Percentiles rank a stretch among this genome's conserved stretches.
These are phyloP conservation scores for Yamadazyma sp. DNA, from an alignment of 1,139 yeast genomes.

Conservation along the genomic window DNA sequence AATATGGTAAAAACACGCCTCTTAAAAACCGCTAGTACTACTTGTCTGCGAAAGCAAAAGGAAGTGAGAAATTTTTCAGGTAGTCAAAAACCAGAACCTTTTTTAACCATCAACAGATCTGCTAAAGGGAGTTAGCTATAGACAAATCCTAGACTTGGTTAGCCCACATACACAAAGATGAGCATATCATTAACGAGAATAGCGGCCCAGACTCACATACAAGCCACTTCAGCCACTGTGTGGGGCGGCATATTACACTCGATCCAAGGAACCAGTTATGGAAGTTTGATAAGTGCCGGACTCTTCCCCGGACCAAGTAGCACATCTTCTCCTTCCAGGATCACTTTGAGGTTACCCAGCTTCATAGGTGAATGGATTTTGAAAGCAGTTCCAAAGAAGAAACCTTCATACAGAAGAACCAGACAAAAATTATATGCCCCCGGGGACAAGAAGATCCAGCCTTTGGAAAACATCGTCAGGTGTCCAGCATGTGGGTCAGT, in stretches of 20 bases:
- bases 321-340: not conserved
- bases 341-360: slow-evolving; percentile 10
- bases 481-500: slow-evolving; percentile 96
- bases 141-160: not conserved
- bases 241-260: slow-evolving; percentile 1
- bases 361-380: slow-evolving; percentile 52
- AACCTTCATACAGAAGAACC: slow-evolving; percentile 81
- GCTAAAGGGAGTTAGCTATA: too few species aligned
- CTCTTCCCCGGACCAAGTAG: not conserved
- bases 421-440: slow-evolving; percentile 82
- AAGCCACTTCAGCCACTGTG: not conserved
- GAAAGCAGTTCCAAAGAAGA: slow-evolving; percentile 91
- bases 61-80: slow-evolving; percentile 2
- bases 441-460: slow-evolving; percentile 77
- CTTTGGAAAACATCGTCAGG: slow-evolving; percentile 72
- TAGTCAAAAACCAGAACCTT: not conserved
- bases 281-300: not conserved
- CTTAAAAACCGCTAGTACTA: not conserved
- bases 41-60: not conserved
- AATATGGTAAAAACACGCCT: not conserved
- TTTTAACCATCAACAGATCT: too few species aligned
- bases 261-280: not conserved
- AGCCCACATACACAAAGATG: not conserved
- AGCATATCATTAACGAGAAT: not conserved
- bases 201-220: not conserved